A percentile compares a stretch with the other conserved stretches of the same genome.
Evolutionary conservation across 192 early-diverging fungal genomes (phyloP).

Genomic region (Jimgerdemannia lactiflua): DNA sequence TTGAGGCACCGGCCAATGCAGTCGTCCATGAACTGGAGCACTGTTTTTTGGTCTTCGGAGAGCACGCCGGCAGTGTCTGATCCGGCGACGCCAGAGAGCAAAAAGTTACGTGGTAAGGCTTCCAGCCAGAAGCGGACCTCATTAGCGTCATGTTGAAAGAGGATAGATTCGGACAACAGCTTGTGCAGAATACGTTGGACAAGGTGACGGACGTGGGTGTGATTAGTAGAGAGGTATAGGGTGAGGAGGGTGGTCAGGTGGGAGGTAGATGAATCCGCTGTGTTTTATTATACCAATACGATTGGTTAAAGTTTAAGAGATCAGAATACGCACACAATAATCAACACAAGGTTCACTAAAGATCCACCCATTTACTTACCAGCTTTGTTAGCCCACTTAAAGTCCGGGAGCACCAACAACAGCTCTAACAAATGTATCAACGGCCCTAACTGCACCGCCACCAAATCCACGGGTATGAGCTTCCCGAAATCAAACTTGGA

Average conservation of each 20-base stretch:
- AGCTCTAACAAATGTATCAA: conserved; percentile 62
- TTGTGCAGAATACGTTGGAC: conserved; percentile 41
- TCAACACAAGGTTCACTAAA: too few species aligned
- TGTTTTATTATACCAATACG: conserved; percentile 5
- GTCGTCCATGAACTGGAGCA: conserved; percentile 66
- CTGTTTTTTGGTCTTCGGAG: conserved; percentile 21
- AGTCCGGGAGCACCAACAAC: conserved; percentile 52
- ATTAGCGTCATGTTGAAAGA: conserved; percentile 54
- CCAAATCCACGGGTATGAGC: conserved; percentile 64
- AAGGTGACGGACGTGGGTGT: conserved; percentile 38
- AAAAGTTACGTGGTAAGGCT: conserved; percentile 36
- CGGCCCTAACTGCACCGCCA: conserved; percentile 42
- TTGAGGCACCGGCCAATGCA: conserved; percentile 56
- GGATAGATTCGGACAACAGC: conserved; percentile 49
- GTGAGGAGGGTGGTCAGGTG: conserved; percentile 54
- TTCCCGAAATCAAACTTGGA: conserved; percentile 72
- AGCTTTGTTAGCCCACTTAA: conserved; percentile 69
- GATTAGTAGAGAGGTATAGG: conserved; percentile 46
- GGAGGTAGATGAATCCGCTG: conserved; percentile 41
- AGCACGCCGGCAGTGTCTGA: conserved; percentile 24
- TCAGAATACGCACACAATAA: not conserved
- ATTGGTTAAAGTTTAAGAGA: not conserved
- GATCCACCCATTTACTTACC: conserved; percentile 20
- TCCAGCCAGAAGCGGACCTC: conserved; percentile 60
- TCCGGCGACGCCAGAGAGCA: conserved; percentile 3